Percentiles rank a stretch among this genome's conserved stretches.
Conservation (phyloP, 768 basidiomycete species). For the Lactifluus rugatus region DNA sequence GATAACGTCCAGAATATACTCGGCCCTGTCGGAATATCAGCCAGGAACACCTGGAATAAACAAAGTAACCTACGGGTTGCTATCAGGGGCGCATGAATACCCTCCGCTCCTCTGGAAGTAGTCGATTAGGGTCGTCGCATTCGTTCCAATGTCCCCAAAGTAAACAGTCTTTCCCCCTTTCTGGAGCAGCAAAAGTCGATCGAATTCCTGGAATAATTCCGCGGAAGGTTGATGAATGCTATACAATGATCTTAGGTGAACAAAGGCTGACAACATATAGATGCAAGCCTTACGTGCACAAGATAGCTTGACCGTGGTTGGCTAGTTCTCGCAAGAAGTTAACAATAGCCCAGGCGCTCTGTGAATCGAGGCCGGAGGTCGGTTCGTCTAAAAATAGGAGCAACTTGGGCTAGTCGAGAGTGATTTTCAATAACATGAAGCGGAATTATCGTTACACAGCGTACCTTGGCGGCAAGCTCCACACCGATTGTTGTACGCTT, state of each 20-base stretch:
- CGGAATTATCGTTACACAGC: background rate
- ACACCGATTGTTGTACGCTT: constrained; percentile 84
- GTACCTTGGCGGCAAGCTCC: constrained; percentile 69
- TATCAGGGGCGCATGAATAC: constrained; percentile 47
- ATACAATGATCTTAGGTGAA: background rate
- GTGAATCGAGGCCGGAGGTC: constrained; percentile 77
- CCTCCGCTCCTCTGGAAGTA: constrained; percentile 72
- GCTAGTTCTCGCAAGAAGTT: constrained; percentile 67
- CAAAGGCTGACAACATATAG: background rate
- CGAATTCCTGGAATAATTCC: constrained; percentile 77
- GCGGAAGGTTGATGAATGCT: constrained; percentile 62
- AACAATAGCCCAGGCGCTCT: constrained; percentile 78
- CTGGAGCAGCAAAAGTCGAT: constrained; percentile 64
- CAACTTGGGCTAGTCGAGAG: constrained; percentile 48
- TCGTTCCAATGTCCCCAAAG: constrained; percentile 58
- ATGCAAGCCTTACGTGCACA: constrained; percentile 62
- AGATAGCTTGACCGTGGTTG: constrained; percentile 73
- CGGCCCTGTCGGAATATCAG: constrained; percentile 27
- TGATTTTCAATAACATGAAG: background rate
- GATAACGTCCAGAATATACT: constrained; percentile 43
- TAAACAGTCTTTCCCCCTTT: constrained; percentile 67
- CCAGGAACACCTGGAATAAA: background rate
- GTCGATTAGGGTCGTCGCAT: constrained; percentile 50
- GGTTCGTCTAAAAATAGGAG: constrained; percentile 86
- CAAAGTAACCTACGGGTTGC: constrained; percentile 47